Base-by-base conservation (phyloP, 2,329 filamentous ascomycete species). In the Aspergillus neotritici region DNA sequence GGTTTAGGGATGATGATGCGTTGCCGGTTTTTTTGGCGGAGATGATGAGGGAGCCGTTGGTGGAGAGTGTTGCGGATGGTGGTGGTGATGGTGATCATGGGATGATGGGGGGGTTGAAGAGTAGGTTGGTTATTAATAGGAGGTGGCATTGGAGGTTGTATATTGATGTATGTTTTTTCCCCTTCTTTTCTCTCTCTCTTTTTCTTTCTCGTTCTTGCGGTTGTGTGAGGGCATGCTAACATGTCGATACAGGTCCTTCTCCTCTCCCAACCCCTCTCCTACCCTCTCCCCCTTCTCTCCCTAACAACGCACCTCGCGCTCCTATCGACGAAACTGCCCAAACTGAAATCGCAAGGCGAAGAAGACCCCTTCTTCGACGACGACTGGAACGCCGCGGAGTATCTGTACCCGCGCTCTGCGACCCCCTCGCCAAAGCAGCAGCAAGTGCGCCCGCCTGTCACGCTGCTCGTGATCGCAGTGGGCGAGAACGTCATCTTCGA, bases 351-450 rank as follows among this genome's bases (percentile, higher is more conserved):
- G 1, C 86, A 94, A 65, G 80, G 80, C 45, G 91, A 97, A 68
- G 93, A 98, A 70, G 93, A 98, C 57, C 93, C 93, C 10, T 83
- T 96, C 62, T 98, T 98, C 68, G 86, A 96, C 70, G 93, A 98
- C 69, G 93, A 98, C 71, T 98, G 93, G 93, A 87, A 86, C 51
- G 86, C 85, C 12, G 83, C 89, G 1, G 76, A 80, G 13, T 83
- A 82, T 44, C 72, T 98, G 25, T 98, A 94, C 69, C 78, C 82
- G 1, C 76, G 75, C 30, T 41, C 52, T 17, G 44, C 21, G 21
- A 25, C 21, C 21, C 21, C 21, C 6, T 9, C 7, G 21, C 21
- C 5, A 2, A 25, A 25, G 5, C 21, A 61, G 13, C 51, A 61
- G 32, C 55, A 62, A 35, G 62, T 73, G 28, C 79, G 83, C 37